phyloP scores from a whole-genome alignment of 2,329 filamentous ascomycete genomes.

The Metarhizium anisopliae region DNA sequence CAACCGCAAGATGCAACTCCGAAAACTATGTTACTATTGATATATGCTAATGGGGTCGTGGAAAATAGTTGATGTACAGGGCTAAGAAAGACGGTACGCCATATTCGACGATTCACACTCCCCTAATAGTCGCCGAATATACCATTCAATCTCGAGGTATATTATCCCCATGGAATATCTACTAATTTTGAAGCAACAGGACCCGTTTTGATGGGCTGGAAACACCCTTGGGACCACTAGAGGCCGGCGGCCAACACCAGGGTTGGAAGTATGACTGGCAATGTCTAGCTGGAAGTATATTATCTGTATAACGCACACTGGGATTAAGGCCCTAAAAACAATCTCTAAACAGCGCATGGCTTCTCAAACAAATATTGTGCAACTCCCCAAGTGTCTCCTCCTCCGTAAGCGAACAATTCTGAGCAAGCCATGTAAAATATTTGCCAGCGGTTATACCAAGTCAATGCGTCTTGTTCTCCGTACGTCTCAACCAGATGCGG shows the following conservation, averaged over 20 bases:
- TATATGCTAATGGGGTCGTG: background rate
- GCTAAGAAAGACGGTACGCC: constrained; percentile 81
- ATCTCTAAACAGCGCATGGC: constrained; percentile 14
- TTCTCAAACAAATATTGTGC: constrained; percentile 61
- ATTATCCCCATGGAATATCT: background rate
- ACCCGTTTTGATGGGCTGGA: constrained; percentile 79
- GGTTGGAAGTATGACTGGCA: constrained; percentile 2
- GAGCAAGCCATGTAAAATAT: constrained; percentile 65
- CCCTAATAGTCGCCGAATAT: background rate
- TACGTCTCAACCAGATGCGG: constrained; percentile 57
- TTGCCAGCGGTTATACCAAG: constrained; percentile 64
- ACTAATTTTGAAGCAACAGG: constrained; percentile 26
- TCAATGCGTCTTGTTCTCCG: constrained; percentile 46
- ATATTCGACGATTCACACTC: background rate
- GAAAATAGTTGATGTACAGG: constrained; percentile 75
- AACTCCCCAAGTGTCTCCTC: constrained; percentile 60
- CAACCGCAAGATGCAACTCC: background rate
- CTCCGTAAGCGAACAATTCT: constrained; percentile 57
- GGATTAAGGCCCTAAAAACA: background rate
- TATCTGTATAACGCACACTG: background rate
- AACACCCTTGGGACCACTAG: constrained; percentile 95
- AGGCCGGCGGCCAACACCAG: constrained; percentile 11
- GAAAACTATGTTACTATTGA: background rate
- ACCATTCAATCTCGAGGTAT: background rate
- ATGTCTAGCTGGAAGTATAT: background rate